Conservation (phyloP, 2,329 filamentous ascomycete genomes). For the Phialophora expanda region DNA sequence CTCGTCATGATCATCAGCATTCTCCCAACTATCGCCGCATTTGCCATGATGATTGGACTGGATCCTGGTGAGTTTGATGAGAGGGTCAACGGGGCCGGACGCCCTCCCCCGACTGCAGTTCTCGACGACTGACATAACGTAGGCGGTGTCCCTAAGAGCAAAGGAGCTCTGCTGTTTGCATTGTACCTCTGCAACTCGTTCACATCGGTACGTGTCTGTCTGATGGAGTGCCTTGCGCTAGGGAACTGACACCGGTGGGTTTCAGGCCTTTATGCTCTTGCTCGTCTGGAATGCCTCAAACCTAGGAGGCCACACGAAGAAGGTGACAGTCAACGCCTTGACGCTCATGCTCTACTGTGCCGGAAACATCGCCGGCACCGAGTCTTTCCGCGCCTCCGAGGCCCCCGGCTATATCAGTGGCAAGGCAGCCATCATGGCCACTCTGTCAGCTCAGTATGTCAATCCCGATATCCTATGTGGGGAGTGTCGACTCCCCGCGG, state of each 20-base stretch:
- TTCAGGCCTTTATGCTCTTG: constrained; percentile 49
- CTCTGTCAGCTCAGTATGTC: constrained; percentile 7
- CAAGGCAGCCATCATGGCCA: constrained; percentile 37
- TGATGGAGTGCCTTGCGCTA: too few relatives aligned
- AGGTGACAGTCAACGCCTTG: constrained; percentile 45
- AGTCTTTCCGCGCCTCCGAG: constrained; percentile 51
- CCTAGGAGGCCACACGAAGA: constrained; percentile 57
- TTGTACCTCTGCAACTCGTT: constrained; percentile 54
- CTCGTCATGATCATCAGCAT: constrained; percentile 52
- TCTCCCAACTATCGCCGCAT: constrained; percentile 56
- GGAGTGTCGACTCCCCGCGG: neutral
- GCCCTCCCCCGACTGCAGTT: neutral
- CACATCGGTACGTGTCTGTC: constrained; percentile 41
- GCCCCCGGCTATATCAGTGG: constrained; percentile 51
- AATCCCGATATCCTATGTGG: neutral
- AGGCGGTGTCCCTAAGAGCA: constrained; percentile 48
- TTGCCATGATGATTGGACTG: constrained; percentile 42
- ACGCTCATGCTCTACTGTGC: constrained; percentile 51
- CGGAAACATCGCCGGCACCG: constrained; percentile 53
- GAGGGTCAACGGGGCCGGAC: too few relatives aligned
- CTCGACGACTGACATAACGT: neutral
- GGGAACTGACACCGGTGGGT: too few relatives aligned
- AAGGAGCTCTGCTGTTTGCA: constrained; percentile 50
- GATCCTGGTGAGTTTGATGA: constrained; percentile 17
- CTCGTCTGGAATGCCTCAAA: constrained; percentile 56